phyloP scores from a whole-genome alignment of 1,139 yeast genomes.

The Suhomyces wounanorum region DNA sequence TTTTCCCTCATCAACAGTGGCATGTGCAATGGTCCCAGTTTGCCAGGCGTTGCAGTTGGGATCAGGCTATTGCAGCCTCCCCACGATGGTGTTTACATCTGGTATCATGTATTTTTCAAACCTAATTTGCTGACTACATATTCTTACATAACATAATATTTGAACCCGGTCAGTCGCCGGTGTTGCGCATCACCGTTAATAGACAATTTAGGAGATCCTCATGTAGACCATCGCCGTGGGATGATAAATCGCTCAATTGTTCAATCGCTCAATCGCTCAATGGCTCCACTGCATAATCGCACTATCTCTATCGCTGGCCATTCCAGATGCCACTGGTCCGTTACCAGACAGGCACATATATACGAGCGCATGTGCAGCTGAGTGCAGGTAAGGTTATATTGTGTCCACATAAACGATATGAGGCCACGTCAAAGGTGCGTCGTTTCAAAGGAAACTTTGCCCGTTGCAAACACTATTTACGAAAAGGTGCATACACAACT shows the following conservation, averaged over 20 bases:
- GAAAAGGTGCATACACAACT: not conserved
- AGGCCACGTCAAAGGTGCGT: conserved; percentile 7
- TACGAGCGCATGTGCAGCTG: not conserved
- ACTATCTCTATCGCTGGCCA: not conserved
- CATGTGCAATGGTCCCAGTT: too few relatives aligned
- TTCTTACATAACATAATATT: not conserved
- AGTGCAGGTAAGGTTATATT: not conserved
- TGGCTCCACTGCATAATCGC: too few relatives aligned
- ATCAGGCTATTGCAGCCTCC: too few relatives aligned
- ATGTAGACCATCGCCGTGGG: not conserved
- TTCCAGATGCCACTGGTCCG: not conserved
- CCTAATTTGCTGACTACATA: not conserved
- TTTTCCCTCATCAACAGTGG: too few relatives aligned
- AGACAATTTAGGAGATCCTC: conserved; percentile 2
- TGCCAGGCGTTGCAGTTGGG: too few relatives aligned
- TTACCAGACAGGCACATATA: not conserved
- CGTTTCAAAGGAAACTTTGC: not conserved
- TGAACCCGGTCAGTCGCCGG: not conserved
- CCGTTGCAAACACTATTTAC: conserved; percentile 1
- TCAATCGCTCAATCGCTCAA: not conserved
- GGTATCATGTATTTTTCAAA: too few relatives aligned
- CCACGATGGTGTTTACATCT: not conserved
- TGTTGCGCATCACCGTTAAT: not conserved
- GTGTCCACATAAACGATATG: not conserved
- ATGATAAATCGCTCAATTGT: not conserved